These are phyloP conservation scores for Pythium brachiatum DNA, from an alignment of 352 stramenopile species.

Conservation along the genomic window DNA sequence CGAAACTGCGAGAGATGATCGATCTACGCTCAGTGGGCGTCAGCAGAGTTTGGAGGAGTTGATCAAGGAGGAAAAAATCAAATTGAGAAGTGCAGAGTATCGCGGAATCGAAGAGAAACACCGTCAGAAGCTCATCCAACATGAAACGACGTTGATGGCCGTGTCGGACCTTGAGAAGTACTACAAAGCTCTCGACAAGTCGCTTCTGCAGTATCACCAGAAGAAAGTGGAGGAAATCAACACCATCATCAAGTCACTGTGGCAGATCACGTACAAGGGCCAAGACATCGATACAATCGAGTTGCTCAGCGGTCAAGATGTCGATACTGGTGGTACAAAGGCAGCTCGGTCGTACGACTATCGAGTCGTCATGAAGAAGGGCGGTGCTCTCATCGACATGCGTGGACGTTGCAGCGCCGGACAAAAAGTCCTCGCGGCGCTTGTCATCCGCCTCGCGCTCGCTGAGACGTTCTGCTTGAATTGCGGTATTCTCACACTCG, in stretches of 20 bases:
- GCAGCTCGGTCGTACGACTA: conserved; percentile 96
- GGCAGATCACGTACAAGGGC: conserved; percentile 98
- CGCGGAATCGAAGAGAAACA: conserved; percentile 94
- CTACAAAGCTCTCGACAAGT: conserved; percentile 94
- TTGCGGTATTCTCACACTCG: conserved; percentile 97
- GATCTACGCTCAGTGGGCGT: conserved; percentile 43
- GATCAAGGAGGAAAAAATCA: conserved; percentile 60
- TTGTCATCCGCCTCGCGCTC: conserved; percentile 97
- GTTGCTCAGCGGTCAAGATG: conserved; percentile 93
- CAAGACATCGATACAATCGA: conserved; percentile 99
- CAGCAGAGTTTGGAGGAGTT: conserved; percentile 52
- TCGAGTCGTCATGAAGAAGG: conserved; percentile 99
- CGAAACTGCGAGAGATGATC: conserved; percentile 30
- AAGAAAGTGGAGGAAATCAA: conserved; percentile 99
- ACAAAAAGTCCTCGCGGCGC: conserved; percentile 94
- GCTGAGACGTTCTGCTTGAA: conserved; percentile 99
- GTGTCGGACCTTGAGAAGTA: conserved; percentile 98
- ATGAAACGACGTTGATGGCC: conserved; percentile 95
- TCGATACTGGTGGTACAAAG: conserved; percentile 40
- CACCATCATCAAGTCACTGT: conserved; percentile 97
- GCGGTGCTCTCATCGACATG: conserved; percentile 96
- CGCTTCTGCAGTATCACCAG: conserved; percentile 96
- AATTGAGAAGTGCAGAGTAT: conserved; percentile 72
- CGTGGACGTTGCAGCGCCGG: conserved; percentile 97
- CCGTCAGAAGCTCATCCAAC: conserved; percentile 93